A percentile compares a stretch with the other conserved stretches of the same genome.
These are phyloP conservation scores for Trichophyton equinum DNA, from an alignment of 2,329 filamentous ascomycete species.

Conservation along the genomic window DNA sequence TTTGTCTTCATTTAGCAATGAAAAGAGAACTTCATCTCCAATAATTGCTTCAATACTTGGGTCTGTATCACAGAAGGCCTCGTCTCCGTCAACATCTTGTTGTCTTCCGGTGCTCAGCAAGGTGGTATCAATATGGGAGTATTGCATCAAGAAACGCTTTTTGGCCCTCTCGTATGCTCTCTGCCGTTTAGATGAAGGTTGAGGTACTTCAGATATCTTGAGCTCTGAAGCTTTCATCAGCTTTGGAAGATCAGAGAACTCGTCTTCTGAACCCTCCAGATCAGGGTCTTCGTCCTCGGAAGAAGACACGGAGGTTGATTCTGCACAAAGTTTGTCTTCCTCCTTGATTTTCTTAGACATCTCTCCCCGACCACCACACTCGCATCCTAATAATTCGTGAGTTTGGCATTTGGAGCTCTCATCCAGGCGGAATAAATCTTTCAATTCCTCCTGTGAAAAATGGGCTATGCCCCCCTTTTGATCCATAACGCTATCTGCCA, in stretches of 20 bases:
- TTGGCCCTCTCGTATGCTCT: slow-evolving; percentile 19
- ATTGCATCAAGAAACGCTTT: slow-evolving; percentile 32
- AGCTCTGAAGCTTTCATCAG: slow-evolving; percentile 32
- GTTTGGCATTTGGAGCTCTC: slow-evolving; percentile 51
- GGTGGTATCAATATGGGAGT: slow-evolving; percentile 31
- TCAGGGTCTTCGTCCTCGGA: slow-evolving; percentile 16
- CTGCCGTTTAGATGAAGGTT: slow-evolving; percentile 6
- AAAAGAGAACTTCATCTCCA: slow-evolving; percentile 19
- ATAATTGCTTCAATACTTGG: slow-evolving; percentile 11
- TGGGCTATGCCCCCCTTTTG: slow-evolving; percentile 46
- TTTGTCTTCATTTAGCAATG: slow-evolving; percentile 28
- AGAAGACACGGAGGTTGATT: slow-evolving; percentile 2
- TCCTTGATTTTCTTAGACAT: slow-evolving; percentile 5
- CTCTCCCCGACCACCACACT: slow-evolving; percentile 45
- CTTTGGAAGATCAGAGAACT: slow-evolving; percentile 17
- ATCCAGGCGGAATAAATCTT: slow-evolving; percentile 55
- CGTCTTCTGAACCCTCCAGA: slow-evolving; percentile 11
- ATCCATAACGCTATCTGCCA: slow-evolving; percentile 60
- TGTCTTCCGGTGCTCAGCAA: slow-evolving; percentile 15
- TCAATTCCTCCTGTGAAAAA: slow-evolving; percentile 54
- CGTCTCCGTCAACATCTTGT: not conserved
- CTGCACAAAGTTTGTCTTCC: slow-evolving; percentile 1
- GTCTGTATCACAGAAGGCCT: slow-evolving; percentile 4
- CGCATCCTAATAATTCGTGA: slow-evolving; percentile 53
- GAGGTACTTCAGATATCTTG: slow-evolving; percentile 15